phyloP scores from a whole-genome alignment of 2,329 filamentous ascomycete species.

The Malbranchea cinnamomea region DNA sequence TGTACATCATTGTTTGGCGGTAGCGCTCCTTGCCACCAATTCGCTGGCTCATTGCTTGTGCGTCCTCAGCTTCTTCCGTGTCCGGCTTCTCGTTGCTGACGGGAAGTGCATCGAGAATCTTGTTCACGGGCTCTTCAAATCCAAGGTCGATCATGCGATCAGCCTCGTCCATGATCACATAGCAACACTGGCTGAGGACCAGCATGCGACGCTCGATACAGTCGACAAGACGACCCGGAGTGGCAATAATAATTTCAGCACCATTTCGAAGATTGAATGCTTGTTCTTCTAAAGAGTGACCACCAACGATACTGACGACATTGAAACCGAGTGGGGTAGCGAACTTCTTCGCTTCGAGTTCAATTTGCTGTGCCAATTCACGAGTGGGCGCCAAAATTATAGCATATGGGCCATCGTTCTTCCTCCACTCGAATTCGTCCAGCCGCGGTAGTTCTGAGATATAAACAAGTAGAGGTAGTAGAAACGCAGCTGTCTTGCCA shows the following conservation, averaged over 20 bases:
- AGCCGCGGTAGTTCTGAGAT: slow-evolving; percentile 80
- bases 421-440: slow-evolving; percentile 65
- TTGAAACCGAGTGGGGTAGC: slow-evolving; percentile 81
- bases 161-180: slow-evolving; percentile 98
- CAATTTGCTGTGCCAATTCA: slow-evolving; percentile 95
- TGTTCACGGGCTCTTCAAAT: slow-evolving; percentile 95
- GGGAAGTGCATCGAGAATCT: slow-evolving; percentile 87
- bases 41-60: slow-evolving; percentile 67
- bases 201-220: slow-evolving; percentile 88
- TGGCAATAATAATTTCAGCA: slow-evolving; percentile 97
- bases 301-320: slow-evolving; percentile 94
- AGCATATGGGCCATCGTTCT: slow-evolving; percentile 93
- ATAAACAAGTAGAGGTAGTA: slow-evolving; percentile 84
- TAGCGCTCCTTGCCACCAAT: slow-evolving; percentile 65
- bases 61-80: slow-evolving; percentile 76
- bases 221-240: slow-evolving; percentile 88
- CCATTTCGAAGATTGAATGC: slow-evolving; percentile 79
- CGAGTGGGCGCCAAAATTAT: slow-evolving; percentile 92
- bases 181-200: slow-evolving; percentile 91
- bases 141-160: slow-evolving; percentile 98
- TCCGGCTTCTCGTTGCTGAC: slow-evolving; percentile 92
- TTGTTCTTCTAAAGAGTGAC: slow-evolving; percentile 88
- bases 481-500: slow-evolving; percentile 91
- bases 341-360: slow-evolving; percentile 85
- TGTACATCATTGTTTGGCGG: slow-evolving; percentile 99